phyloP scores from a whole-genome alignment of 2,329 filamentous ascomycete species.

The Fusarium paranaense region DNA sequence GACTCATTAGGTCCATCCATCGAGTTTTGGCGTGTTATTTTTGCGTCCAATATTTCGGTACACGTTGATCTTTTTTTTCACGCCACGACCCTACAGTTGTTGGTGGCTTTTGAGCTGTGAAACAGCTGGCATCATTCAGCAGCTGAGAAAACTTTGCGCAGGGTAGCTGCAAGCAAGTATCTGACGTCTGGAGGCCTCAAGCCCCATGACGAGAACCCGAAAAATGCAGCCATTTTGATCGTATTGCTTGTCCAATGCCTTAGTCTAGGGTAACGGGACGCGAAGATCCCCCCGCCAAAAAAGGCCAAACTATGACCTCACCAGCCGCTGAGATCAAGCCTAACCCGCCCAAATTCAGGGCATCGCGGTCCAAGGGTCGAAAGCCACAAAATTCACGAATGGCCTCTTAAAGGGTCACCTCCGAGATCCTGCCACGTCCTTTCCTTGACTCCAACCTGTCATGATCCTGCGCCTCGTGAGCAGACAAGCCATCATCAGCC shows the following conservation, averaged over 20 bases:
- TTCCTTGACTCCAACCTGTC: slow-evolving; percentile 13
- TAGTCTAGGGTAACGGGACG: slow-evolving; percentile 20
- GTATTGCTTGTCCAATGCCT: background rate
- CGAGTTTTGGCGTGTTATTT: background rate
- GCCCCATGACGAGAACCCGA: background rate
- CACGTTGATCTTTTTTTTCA: slow-evolving; percentile 1
- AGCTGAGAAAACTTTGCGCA: background rate
- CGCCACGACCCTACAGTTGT: slow-evolving; percentile 22
- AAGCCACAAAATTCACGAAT: slow-evolving; percentile 18
- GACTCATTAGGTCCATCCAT: too few species aligned
- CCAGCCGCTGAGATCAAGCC: slow-evolving; percentile 31
- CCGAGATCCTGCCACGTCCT: slow-evolving; percentile 7
- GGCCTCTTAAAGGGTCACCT: background rate
- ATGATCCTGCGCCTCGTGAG: slow-evolving; percentile 14
- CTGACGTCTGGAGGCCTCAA: background rate
- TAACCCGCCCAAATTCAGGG: slow-evolving; percentile 29
- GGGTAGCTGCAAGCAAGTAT: background rate
- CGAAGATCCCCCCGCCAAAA: slow-evolving; percentile 3
- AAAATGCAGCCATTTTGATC: background rate
- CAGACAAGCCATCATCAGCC: slow-evolving; percentile 22
- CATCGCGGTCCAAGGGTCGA: slow-evolving; percentile 22
- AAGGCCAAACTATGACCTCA: slow-evolving; percentile 34
- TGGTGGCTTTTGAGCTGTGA: background rate
- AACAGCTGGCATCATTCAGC: background rate
- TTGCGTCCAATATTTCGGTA: background rate